These are phyloP conservation scores for Kluyveromyces dobzhanskii DNA, from an alignment of 805 yeast genomes.

Conservation along the genomic window DNA sequence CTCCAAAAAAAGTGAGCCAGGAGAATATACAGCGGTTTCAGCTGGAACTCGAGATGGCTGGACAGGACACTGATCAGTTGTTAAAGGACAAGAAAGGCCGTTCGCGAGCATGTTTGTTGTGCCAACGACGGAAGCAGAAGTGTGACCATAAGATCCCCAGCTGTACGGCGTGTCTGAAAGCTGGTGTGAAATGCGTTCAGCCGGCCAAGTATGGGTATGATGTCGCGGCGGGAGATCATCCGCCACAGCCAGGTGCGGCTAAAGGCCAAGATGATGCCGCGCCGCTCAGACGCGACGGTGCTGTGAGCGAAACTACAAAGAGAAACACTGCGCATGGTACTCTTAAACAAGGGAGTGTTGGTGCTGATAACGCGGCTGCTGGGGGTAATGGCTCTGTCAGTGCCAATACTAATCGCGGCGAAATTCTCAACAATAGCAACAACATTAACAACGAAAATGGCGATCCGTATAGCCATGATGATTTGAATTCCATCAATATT, in stretches of 20 bases:
- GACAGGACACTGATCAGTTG: conserved; percentile 21
- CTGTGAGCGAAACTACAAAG: too few species aligned
- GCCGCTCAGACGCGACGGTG: too few species aligned
- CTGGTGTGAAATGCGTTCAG: conserved; percentile 53
- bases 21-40: conserved; percentile 29
- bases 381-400: too few species aligned
- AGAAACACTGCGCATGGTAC: too few species aligned
- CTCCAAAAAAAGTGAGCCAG: conserved; percentile 28
- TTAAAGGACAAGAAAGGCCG: conserved; percentile 43
- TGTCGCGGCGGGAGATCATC: neutral
- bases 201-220: conserved; percentile 44
- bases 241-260: neutral
- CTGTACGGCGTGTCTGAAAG: conserved; percentile 59
- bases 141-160: conserved; percentile 60
- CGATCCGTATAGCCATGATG: neutral
- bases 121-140: conserved; percentile 52
- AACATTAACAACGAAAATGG: neutral
- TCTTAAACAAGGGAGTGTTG: too few species aligned
- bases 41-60: conserved; percentile 28
- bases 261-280: too few species aligned
- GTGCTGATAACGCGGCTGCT: too few species aligned
- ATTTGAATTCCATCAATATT: neutral
- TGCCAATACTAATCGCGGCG: too few species aligned
- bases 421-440: neutral
- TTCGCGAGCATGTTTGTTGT: conserved; percentile 47